Percentiles rank a stretch among this genome's conserved stretches.
Conservation (phyloP, 768 basidiomycete genomes). For the Suillus plorans region DNA sequence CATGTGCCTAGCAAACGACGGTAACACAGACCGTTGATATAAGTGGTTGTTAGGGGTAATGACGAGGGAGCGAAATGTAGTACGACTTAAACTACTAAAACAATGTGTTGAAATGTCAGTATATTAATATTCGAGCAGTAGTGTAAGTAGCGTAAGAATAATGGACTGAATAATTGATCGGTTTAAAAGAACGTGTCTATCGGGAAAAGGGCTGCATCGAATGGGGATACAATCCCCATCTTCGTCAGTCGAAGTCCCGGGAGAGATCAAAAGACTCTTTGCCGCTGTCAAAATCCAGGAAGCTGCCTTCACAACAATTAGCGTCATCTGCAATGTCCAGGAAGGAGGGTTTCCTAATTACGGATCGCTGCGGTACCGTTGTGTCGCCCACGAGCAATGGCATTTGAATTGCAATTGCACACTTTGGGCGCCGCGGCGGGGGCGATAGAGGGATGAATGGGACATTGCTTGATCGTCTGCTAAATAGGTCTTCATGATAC, state of each 20-base stretch:
- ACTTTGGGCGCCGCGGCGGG: slow-evolving; percentile 25
- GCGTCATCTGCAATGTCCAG: slow-evolving; percentile 56
- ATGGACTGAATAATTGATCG: slow-evolving; percentile 14
- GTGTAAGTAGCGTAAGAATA: slow-evolving; percentile 13
- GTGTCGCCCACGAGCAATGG: slow-evolving; percentile 30
- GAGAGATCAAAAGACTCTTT: slow-evolving; percentile 41
- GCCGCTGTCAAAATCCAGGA: slow-evolving; percentile 39
- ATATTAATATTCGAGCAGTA: slow-evolving; percentile 4
- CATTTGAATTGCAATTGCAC: background rate
- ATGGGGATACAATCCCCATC: slow-evolving; percentile 24
- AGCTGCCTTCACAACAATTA: slow-evolving; percentile 32
- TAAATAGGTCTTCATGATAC: slow-evolving; percentile 1
- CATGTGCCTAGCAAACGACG: background rate
- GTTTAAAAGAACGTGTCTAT: slow-evolving; percentile 9
- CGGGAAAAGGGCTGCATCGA: background rate
- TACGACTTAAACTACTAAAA: slow-evolving; percentile 17
- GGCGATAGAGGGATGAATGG: slow-evolving; percentile 37
- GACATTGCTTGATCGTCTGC: slow-evolving; percentile 26
- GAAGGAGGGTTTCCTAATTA: slow-evolving; percentile 71
- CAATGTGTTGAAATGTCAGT: slow-evolving; percentile 12
- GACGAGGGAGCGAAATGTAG: background rate
- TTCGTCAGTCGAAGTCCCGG: slow-evolving; percentile 38
- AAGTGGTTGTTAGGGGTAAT: background rate
- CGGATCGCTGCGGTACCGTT: slow-evolving; percentile 45
- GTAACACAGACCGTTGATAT: background rate